Evolutionary conservation across 1,284 basidiomycete species (phyloP).

Genomic region (Heterobasidion annosum): DNA sequence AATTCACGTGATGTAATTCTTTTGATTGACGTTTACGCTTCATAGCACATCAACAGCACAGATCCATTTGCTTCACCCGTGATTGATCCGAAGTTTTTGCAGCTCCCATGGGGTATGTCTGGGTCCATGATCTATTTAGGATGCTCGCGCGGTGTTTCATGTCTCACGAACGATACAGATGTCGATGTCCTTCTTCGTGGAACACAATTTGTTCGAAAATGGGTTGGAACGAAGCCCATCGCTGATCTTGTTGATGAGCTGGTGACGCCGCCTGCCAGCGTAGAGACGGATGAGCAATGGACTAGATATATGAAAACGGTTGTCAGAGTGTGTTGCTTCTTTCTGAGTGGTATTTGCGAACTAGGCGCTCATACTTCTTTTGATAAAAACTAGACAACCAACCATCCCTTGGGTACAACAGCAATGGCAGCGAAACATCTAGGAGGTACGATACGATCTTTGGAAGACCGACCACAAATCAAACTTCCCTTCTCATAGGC

Average conservation of each 20-base stretch:
- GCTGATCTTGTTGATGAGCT: conserved; percentile 5
- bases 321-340: background rate
- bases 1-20: too few species aligned
- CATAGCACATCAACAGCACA: conserved; percentile 11
- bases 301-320: conserved; percentile 4
- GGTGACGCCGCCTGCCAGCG: conserved; percentile 4
- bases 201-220: conserved; percentile 8
- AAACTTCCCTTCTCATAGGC: conserved; percentile 1
- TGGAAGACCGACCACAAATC: background rate
- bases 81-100: conserved; percentile 10
- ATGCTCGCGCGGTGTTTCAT: background rate
- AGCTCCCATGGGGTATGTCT: conserved; percentile 1
- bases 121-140: too few species aligned
- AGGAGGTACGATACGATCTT: conserved; percentile 2
- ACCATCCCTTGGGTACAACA: conserved; percentile 11
- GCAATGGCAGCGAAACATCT: conserved; percentile 10
- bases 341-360: background rate
- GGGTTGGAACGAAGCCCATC: conserved; percentile 7
- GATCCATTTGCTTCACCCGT: conserved; percentile 5
- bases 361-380: background rate
- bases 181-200: conserved; percentile 9
- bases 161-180: conserved; percentile 1
- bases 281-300: conserved; percentile 4
- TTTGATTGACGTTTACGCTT: too few species aligned
- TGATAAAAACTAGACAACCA: conserved; percentile 7